phyloP scores from a whole-genome alignment of 2,329 filamentous ascomycete genomes.

The Botrytis hyacinthi region DNA sequence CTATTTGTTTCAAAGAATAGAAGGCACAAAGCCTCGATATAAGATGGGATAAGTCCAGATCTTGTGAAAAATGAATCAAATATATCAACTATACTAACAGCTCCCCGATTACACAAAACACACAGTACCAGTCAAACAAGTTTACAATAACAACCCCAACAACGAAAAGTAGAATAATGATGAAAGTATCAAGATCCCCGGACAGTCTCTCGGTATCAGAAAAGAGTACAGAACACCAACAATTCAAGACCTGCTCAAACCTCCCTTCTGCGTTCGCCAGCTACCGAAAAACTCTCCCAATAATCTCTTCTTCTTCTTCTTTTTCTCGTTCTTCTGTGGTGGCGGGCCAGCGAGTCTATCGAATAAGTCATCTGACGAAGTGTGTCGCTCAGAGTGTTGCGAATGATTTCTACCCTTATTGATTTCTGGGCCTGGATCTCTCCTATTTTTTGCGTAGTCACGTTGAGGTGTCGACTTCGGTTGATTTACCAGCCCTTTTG shows the following conservation, averaged over 20 bases:
- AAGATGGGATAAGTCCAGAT: not conserved
- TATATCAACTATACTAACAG: not conserved
- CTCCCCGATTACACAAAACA: not conserved
- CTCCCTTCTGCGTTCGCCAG: not conserved
- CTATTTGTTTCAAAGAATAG: not conserved
- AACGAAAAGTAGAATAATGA: not conserved
- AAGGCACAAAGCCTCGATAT: not conserved
- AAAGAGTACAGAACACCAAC: not conserved
- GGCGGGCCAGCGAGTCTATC: not conserved
- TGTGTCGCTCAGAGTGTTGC: no score
- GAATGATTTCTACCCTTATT: not conserved
- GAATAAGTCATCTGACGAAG: rapidly evolving
- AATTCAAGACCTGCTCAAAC: not conserved
- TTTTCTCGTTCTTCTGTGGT: not conserved
- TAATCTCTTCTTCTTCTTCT: not conserved
- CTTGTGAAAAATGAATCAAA: not conserved
- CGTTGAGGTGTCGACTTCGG: no score
- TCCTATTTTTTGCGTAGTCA: no score
- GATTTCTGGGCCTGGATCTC: not conserved
- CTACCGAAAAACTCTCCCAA: no score
- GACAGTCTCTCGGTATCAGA: not conserved
- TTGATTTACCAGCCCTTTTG: no score
- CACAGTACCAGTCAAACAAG: not conserved
- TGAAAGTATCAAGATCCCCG: not conserved
- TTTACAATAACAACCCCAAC: not conserved